These are phyloP conservation scores for Starmerella bombicola DNA, from an alignment of 805 yeast species.

Conservation along the genomic window DNA sequence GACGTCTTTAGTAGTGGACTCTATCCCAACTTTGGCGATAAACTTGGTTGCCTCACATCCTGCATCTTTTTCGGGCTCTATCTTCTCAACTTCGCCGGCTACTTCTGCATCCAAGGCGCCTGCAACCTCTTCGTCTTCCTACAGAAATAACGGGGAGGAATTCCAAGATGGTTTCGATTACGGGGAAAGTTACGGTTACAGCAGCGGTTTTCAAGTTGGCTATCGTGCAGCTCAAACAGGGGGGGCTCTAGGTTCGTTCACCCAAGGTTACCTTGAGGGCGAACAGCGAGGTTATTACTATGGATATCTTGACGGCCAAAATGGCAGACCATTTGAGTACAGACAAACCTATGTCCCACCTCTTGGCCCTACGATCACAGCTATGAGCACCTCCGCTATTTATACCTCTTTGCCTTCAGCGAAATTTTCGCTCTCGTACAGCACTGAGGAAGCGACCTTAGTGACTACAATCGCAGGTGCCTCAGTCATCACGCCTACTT, in stretches of 20 bases:
- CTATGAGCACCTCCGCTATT: not conserved
- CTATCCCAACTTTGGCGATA: no score
- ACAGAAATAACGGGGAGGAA: not conserved
- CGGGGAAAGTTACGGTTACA: constrained; percentile 13
- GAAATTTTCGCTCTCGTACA: constrained; percentile 4
- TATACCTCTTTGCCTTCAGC: not conserved
- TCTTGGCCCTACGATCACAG: not conserved
- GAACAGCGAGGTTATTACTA: constrained; percentile 10
- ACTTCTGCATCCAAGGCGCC: not conserved
- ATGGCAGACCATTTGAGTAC: constrained; percentile 1
- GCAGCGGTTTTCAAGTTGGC: constrained; percentile 15
- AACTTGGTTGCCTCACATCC: not conserved
- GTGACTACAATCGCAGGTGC: no score
- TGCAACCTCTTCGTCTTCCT: not conserved
- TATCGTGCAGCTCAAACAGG: constrained; percentile 13
- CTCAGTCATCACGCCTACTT: not conserved
- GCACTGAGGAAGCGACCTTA: no score
- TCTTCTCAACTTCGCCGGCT: not conserved
- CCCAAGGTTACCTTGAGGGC: constrained; percentile 11
- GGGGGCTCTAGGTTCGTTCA: not conserved
- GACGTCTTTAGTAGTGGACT: no score
- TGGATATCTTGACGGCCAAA: constrained; percentile 19
- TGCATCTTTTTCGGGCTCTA: not conserved
- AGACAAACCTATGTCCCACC: constrained; percentile 9
- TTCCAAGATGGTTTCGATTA: constrained; percentile 5